A percentile compares a stretch with the other conserved stretches of the same genome.
Evolutionary conservation across 805 yeast species (phyloP).

Genomic region (Metschnikowia gelsemii): DNA sequence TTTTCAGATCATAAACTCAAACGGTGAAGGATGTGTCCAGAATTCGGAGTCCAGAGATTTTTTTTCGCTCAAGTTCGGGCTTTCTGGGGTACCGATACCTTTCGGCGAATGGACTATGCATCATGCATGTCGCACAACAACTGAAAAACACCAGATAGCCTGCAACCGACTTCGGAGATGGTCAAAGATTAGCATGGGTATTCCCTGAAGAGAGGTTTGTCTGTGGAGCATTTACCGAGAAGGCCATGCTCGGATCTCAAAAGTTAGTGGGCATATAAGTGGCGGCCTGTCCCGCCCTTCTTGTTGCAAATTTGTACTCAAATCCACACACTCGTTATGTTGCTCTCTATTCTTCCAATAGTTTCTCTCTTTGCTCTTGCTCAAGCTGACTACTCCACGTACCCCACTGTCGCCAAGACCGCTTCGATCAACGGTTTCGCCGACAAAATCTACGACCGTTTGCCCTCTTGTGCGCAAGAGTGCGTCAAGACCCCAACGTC

Average conservation of each 20-base stretch:
- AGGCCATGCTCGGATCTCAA: not conserved
- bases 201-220: too few relatives aligned
- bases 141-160: not conserved
- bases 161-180: conserved; percentile 11
- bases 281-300: not conserved
- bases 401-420: conserved; percentile 38
- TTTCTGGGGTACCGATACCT: too few relatives aligned
- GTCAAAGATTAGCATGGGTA: not conserved
- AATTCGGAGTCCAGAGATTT: not conserved
- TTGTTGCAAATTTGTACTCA: not conserved
- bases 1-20: too few relatives aligned
- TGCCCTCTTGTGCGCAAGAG: conserved; percentile 38
- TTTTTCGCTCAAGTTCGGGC: not conserved
- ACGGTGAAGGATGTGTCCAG: too few relatives aligned
- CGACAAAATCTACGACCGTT: conserved; percentile 32
- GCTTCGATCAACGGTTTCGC: conserved; percentile 46
- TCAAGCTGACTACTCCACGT: conserved; percentile 26
- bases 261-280: not conserved
- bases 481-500: conserved; percentile 36
- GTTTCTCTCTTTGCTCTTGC: conserved; percentile 22
- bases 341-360: conserved; percentile 15
- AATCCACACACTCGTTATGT: conserved; percentile 14
- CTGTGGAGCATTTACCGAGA: too few relatives aligned
- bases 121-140: conserved; percentile 8
- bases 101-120: conserved; percentile 1